A percentile compares a stretch with the other conserved stretches of the same genome.
phyloP scores from a whole-genome alignment of 345 rosid species.

The Acer yangbiense region DNA sequence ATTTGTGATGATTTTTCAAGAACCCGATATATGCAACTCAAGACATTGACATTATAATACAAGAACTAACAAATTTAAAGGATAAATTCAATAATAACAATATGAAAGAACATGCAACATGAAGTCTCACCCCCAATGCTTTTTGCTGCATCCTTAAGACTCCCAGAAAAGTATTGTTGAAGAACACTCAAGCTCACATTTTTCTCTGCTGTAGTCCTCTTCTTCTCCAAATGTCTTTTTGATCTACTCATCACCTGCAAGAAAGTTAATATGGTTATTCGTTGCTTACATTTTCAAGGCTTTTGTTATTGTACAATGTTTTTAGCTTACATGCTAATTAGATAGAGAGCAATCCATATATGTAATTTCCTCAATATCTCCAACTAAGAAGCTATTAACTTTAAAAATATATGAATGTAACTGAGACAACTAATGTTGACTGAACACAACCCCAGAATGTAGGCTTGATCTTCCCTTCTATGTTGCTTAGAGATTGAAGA shows the following conservation, averaged over 20 bases:
- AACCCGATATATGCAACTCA: background rate
- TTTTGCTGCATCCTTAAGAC: conserved; percentile 95
- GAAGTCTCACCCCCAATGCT: conserved; percentile 78
- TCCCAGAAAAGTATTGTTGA: conserved; percentile 87
- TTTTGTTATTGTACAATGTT: background rate
- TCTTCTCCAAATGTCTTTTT: conserved; percentile 59
- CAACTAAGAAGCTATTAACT: background rate
- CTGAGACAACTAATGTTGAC: background rate
- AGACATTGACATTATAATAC: background rate
- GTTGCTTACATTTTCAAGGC: background rate
- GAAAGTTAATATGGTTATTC: background rate
- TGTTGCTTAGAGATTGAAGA: background rate
- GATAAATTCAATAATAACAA: background rate
- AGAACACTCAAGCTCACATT: conserved; percentile 84
- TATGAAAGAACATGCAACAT: background rate
- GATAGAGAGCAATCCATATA: background rate
- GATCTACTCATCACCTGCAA: conserved; percentile 44
- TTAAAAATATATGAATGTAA: background rate
- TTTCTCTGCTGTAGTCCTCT: conserved; percentile 78
- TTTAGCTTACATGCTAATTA: background rate
- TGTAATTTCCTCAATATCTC: background rate
- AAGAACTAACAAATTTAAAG: background rate
- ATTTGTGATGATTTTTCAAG: background rate
- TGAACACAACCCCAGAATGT: background rate
- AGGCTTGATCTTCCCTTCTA: background rate